Evolutionary conservation across 257 asterid species (phyloP), one percentile per base, ranked within the genome.

Genomic region (Jaltomata sinuosa): DNA sequence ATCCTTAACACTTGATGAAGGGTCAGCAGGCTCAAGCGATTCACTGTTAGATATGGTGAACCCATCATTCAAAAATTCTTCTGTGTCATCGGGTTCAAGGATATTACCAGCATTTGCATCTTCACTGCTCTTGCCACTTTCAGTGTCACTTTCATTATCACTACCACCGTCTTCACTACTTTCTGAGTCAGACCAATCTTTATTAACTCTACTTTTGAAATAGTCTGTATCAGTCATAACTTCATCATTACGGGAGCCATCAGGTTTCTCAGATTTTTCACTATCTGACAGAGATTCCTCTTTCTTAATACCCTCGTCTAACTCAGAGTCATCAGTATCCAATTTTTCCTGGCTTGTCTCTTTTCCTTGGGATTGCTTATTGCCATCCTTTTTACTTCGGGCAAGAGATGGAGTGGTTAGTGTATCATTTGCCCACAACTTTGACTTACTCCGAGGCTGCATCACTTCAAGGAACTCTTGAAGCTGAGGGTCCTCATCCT

Each of bases 341-440:
- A 79, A 78, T 80, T 74, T 81, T 45, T 84, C 83, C 53, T 85
- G 86, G 55, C 81, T 82, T 49, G 40, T 87, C 71, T 89, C 84
- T 85, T 62, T 83, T 67, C 34, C 71, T 85, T 84, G 84, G 55
- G n/a, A 49, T 80, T 89, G 84, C 83, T 84, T 85, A 67, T 85
- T 85, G 69, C 72, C 25, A 54, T 65, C 87, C 31, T 47, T 87
- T 86, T 88, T 85, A 79, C 85, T 84, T 82, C 59, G 87, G 79
- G 83, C 88, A 25, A 86, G 85, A 83, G 95, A 86, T n/a, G 91
- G 85, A 84, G 90, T 92, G 78, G 90, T 84, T 50, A 89, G 79
- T 53, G 98, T 81, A 91, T 97, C 99, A 82, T 97, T 95, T 62
- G 94, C 97, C 99, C 99, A 97, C 91, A 97, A 64, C 87, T 97